Evolutionary conservation across 306 rosid species (phyloP).

Genomic region (Sphenostylis stenocarpa): DNA sequence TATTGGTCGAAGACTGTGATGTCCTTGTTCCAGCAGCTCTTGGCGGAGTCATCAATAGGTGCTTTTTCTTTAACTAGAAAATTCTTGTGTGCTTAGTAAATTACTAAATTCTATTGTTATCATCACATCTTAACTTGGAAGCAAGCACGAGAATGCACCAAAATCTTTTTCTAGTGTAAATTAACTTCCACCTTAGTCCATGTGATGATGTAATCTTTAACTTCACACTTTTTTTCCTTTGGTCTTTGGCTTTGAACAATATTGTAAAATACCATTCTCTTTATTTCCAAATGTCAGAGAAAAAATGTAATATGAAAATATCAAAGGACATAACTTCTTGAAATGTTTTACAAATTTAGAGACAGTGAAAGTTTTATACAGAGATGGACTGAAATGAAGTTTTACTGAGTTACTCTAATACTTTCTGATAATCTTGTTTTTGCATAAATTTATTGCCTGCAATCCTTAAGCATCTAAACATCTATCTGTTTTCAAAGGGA

Average conservation of each 20-base stretch:
- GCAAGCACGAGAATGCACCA: background rate
- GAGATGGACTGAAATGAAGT: background rate
- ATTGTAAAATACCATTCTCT: background rate
- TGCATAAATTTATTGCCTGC: background rate
- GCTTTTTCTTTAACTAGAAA: conserved; percentile 1
- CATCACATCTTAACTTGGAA: conserved; percentile 1
- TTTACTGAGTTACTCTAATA: background rate
- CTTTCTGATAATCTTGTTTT: background rate
- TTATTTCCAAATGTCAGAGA: background rate
- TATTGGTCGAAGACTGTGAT: conserved; percentile 79
- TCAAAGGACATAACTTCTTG: background rate
- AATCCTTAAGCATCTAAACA: background rate
- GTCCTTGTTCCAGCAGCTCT: conserved; percentile 95
- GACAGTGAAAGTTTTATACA: background rate
- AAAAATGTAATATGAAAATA: background rate
- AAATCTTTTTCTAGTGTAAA: background rate
- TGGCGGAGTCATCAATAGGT: conserved; percentile 97
- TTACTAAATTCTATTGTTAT: background rate
- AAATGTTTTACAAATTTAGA: background rate
- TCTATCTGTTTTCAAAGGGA: background rate
- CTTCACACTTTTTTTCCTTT: background rate
- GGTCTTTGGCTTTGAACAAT: background rate
- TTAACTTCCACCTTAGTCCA: background rate
- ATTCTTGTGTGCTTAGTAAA: background rate
- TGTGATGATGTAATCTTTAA: background rate